Conservation (phyloP, 495 filamentous ascomycete species). For the Oidiodendron maius region DNA sequence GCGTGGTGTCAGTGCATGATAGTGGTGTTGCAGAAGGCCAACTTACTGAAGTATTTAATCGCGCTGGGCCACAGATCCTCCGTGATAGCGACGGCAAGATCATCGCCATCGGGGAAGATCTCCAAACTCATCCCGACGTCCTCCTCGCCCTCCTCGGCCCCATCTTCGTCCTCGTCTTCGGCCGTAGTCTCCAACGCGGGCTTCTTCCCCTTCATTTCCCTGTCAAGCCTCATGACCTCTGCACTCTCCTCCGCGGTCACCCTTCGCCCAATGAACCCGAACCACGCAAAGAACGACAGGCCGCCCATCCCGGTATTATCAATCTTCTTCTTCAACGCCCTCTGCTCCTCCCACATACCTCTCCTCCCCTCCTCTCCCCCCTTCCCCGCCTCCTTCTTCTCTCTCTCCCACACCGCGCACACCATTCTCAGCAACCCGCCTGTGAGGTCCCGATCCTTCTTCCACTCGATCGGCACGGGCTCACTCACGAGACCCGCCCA, state of each 20-base stretch:
- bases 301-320: slow-evolving; percentile 50
- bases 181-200: slow-evolving; percentile 42
- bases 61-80: slow-evolving; percentile 87
- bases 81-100: slow-evolving; percentile 68
- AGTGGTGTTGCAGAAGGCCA: not conserved
- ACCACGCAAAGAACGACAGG: slow-evolving; percentile 81
- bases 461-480: slow-evolving; percentile 85
- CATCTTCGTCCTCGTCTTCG: slow-evolving; percentile 38
- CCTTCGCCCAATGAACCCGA: slow-evolving; percentile 63
- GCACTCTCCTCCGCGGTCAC: slow-evolving; percentile 65
- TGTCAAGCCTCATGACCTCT: slow-evolving; percentile 49
- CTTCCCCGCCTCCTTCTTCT: slow-evolving; percentile 21
- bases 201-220: slow-evolving; percentile 50
- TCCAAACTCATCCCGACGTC: slow-evolving; percentile 54
- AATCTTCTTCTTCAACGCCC: slow-evolving; percentile 45
- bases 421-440: slow-evolving; percentile 70
- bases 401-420: slow-evolving; percentile 59
- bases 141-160: slow-evolving; percentile 47
- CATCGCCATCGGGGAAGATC: slow-evolving; percentile 75
- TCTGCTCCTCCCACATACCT: slow-evolving; percentile 39
- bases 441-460: slow-evolving; percentile 75
- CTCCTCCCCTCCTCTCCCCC: not conserved
- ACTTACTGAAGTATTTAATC: slow-evolving; percentile 85
- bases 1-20: no score
- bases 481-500: slow-evolving; percentile 73